These are phyloP conservation scores for Metarhizium album DNA, from an alignment of 2,329 filamentous ascomycete species.

Conservation along the genomic window DNA sequence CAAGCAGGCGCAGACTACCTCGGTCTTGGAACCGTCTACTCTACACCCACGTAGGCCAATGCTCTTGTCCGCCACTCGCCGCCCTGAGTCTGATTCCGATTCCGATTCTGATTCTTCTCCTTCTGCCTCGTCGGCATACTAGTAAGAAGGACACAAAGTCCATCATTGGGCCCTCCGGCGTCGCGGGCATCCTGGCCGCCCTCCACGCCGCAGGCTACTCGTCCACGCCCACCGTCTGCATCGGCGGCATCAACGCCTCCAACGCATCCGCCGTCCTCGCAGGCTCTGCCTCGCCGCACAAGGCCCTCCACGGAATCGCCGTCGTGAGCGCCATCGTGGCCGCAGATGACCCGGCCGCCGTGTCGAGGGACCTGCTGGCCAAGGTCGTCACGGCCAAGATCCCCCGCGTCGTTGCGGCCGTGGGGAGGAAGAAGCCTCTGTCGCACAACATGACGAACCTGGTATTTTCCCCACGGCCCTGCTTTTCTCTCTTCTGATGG, in stretches of 20 bases:
- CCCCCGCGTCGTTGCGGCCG: constrained; percentile 42
- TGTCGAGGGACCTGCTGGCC: constrained; percentile 45
- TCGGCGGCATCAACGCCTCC: constrained; percentile 72
- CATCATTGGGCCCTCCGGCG: constrained; percentile 45
- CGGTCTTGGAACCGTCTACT: constrained; percentile 81
- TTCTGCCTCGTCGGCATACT: background rate
- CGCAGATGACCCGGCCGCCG: constrained; percentile 53
- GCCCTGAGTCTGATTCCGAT: too few relatives aligned
- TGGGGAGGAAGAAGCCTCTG: constrained; percentile 57
- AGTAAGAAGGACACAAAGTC: constrained; percentile 78
- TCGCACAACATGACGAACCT: constrained; percentile 97
- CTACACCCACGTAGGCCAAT: constrained; percentile 64
- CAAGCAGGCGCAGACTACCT: constrained; percentile 77
- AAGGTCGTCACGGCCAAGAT: constrained; percentile 37
- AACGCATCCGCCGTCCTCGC: constrained; percentile 68
- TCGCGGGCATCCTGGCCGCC: constrained; percentile 40
- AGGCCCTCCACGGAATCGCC: constrained; percentile 68
- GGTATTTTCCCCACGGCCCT: constrained; percentile 32
- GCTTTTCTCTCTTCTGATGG: too few relatives aligned
- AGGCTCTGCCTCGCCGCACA: constrained; percentile 44
- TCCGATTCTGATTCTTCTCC: too few relatives aligned
- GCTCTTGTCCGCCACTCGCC: constrained; percentile 5
- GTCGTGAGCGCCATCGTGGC: constrained; percentile 84
- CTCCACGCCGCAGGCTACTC: constrained; percentile 39
- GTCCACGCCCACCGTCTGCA: constrained; percentile 60